phyloP scores from a whole-genome alignment of 192 early-diverging fungal genomes.

The Umbelopsis isabellina region DNA sequence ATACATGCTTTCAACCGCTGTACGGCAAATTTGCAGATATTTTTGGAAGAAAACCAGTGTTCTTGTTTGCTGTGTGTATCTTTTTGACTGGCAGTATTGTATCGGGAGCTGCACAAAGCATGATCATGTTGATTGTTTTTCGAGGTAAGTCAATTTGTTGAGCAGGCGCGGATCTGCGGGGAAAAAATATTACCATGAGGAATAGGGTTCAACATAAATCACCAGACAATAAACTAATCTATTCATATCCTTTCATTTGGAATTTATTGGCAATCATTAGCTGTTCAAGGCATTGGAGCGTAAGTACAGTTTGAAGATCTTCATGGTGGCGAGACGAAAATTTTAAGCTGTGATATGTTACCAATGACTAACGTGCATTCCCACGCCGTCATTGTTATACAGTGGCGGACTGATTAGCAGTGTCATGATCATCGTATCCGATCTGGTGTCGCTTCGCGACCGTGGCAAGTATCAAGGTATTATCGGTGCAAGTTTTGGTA shows the following conservation, averaged over 20 bases:
- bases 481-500: conserved; percentile 54
- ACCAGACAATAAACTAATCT: too few species aligned
- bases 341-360: too few species aligned
- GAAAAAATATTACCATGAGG: too few species aligned
- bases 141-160: conserved; percentile 39
- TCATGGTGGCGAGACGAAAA: neutral
- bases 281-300: conserved; percentile 71
- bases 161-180: neutral
- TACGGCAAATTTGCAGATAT: conserved; percentile 80
- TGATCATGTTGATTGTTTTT: conserved; percentile 65
- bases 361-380: neutral
- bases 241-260: too few species aligned
- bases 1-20: conserved; percentile 73
- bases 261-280: conserved; percentile 30
- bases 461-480: conserved; percentile 68
- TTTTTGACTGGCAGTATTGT: conserved; percentile 72
- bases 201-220: too few species aligned
- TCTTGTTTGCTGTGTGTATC: conserved; percentile 62
- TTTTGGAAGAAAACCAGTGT: conserved; percentile 70
- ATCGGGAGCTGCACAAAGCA: conserved; percentile 59
- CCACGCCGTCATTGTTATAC: neutral
- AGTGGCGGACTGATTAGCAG: conserved; percentile 48
- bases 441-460: conserved; percentile 65
- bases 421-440: conserved; percentile 70
- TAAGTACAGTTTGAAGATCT: neutral